phyloP scores from a whole-genome alignment of 371 early-diverging fungal genomes.

The Rhizopus microsporus region DNA sequence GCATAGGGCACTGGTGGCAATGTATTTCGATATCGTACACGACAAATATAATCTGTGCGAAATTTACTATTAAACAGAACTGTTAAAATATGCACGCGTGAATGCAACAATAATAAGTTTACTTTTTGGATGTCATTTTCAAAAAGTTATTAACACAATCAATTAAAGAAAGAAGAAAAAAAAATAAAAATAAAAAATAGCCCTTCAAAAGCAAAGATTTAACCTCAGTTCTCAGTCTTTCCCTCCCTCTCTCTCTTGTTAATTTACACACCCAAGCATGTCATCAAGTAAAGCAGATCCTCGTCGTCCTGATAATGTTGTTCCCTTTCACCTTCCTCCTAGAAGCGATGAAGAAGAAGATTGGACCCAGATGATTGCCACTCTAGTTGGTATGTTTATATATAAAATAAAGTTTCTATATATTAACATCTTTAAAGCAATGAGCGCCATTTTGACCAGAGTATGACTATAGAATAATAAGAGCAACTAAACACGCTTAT shows the following conservation, averaged over 20 bases:
- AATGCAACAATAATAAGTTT: not conserved
- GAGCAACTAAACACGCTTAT: not conserved
- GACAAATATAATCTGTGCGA: slow-evolving; percentile 80
- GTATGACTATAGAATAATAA: slow-evolving; percentile 21
- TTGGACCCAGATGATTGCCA: slow-evolving; percentile 36
- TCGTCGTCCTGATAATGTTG: slow-evolving; percentile 41
- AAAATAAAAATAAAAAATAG: not conserved
- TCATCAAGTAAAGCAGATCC: slow-evolving; percentile 48
- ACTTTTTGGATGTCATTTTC: slow-evolving; percentile 24
- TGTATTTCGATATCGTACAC: slow-evolving; percentile 74
- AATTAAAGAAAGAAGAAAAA: not conserved
- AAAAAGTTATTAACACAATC: not conserved
- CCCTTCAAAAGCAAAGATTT: not conserved
- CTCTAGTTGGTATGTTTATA: slow-evolving; percentile 35
- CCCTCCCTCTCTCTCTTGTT: not conserved
- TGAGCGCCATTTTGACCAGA: slow-evolving; percentile 47
- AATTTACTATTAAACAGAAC: slow-evolving; percentile 42
- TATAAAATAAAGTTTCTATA: not conserved
- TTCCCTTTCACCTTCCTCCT: slow-evolving; percentile 45
- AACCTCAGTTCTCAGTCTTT: not conserved
- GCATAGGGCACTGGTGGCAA: slow-evolving; percentile 81
- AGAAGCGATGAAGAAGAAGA: slow-evolving; percentile 31
- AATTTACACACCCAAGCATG: slow-evolving; percentile 19
- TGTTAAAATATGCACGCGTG: not conserved
- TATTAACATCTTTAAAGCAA: slow-evolving; percentile 26